A percentile compares a stretch with the other conserved stretches of the same genome.
phyloP scores from a whole-genome alignment of 2,329 filamentous ascomycete genomes.

The Epichloe brachyelytri region DNA sequence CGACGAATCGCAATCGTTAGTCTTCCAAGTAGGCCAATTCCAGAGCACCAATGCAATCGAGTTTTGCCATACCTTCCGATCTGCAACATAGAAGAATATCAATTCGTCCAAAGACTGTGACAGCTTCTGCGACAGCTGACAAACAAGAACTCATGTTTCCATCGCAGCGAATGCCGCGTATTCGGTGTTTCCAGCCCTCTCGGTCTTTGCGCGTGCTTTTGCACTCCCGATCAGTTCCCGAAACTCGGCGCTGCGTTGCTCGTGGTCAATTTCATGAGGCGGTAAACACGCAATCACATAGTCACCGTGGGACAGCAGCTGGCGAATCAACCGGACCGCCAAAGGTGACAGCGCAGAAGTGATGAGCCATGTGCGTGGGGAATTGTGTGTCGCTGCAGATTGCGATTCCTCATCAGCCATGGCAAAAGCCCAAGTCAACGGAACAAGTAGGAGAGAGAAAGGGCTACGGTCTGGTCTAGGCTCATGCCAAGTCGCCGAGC shows the following conservation, averaged over 20 bases:
- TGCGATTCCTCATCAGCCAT: slow-evolving; percentile 20
- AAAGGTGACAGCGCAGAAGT: slow-evolving; percentile 79
- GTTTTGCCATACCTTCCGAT: slow-evolving; percentile 52
- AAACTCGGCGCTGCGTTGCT: slow-evolving; percentile 64
- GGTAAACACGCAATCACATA: slow-evolving; percentile 76
- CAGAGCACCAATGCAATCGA: no score
- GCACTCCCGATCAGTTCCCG: slow-evolving; percentile 63
- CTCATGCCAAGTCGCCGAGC: no score
- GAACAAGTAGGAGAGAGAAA: neutral
- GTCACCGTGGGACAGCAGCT: slow-evolving; percentile 82
- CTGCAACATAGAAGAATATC: slow-evolving; percentile 87
- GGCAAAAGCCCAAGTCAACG: slow-evolving; percentile 1
- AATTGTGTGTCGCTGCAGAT: slow-evolving; percentile 48
- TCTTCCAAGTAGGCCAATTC: no score
- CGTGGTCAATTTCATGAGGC: slow-evolving; percentile 65
- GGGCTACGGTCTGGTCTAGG: no score
- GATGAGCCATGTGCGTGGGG: slow-evolving; percentile 83
- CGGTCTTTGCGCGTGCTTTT: slow-evolving; percentile 49
- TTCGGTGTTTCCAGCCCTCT: slow-evolving; percentile 69
- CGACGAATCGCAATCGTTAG: neutral
- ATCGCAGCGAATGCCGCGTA: slow-evolving; percentile 53
- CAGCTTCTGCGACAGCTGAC: slow-evolving; percentile 74
- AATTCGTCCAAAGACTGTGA: slow-evolving; percentile 71
- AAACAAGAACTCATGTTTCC: slow-evolving; percentile 61
- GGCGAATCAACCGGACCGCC: slow-evolving; percentile 66